phyloP scores from a whole-genome alignment of 106 monocot genomes.

The Amphibolis antarctica region DNA sequence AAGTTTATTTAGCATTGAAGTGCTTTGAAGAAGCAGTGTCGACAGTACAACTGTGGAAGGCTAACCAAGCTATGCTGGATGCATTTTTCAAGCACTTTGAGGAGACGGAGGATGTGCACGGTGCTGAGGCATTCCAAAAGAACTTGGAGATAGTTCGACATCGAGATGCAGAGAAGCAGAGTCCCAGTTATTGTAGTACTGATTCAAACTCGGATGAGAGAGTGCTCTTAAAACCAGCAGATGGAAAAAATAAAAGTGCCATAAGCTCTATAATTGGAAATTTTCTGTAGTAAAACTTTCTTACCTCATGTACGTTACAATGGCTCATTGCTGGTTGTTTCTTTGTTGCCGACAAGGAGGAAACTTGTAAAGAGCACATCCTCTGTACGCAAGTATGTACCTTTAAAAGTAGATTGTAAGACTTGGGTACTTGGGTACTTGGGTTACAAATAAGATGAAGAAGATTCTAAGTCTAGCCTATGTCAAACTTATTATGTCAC shows the following conservation, averaged over 20 bases:
- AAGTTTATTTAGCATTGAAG: constrained; percentile 31
- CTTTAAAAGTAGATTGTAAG: no score
- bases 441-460: no score
- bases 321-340: no score
- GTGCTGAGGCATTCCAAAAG: constrained; percentile 27
- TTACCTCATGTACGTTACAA: background rate
- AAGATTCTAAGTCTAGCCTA: no score
- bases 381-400: no score
- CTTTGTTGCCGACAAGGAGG: no score
- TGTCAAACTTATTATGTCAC: no score
- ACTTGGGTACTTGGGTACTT: no score
- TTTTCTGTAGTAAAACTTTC: background rate
- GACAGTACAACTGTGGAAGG: constrained; percentile 19
- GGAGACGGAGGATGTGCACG: constrained; percentile 33
- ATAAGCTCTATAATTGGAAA: background rate
- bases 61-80: constrained; percentile 13
- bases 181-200: background rate
- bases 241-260: background rate
- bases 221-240: background rate
- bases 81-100: constrained; percentile 31
- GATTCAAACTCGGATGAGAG: background rate
- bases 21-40: constrained; percentile 1
- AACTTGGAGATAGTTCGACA: constrained; percentile 18
- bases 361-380: no score
- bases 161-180: background rate